These are phyloP conservation scores for Deakozyma indianensis DNA, from an alignment of 805 yeast genomes.

Conservation along the genomic window DNA sequence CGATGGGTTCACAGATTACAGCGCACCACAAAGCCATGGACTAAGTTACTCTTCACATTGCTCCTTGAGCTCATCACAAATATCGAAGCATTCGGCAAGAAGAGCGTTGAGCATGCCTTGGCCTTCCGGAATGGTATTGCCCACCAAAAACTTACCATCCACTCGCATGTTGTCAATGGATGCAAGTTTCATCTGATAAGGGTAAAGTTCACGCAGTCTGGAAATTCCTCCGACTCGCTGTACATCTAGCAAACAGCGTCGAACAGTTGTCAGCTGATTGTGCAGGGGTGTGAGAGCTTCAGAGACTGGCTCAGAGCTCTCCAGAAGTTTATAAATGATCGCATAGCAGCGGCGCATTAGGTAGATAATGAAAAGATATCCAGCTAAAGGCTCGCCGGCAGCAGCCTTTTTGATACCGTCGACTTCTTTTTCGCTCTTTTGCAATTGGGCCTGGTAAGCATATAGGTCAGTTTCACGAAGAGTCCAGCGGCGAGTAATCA, in stretches of 20 bases:
- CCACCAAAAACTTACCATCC: slow-evolving; percentile 87
- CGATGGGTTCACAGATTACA: too few species aligned
- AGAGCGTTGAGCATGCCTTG: slow-evolving; percentile 91
- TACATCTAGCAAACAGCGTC: slow-evolving; percentile 78
- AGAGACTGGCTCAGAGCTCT: slow-evolving; percentile 87
- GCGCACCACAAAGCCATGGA: neutral
- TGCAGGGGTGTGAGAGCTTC: slow-evolving; percentile 89
- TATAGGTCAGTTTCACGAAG: slow-evolving; percentile 90
- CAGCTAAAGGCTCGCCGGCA: neutral
- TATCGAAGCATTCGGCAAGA: slow-evolving; percentile 88
- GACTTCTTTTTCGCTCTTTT: slow-evolving; percentile 20
- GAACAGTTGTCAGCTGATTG: slow-evolving; percentile 83
- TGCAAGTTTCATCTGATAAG: slow-evolving; percentile 88
- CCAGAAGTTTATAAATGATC: slow-evolving; percentile 73
- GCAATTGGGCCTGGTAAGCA: slow-evolving; percentile 60
- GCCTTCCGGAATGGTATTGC: slow-evolving; percentile 89
- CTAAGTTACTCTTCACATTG: neutral
- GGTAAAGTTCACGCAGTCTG: slow-evolving; percentile 79
- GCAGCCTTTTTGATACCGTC: neutral
- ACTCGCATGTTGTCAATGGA: slow-evolving; percentile 72
- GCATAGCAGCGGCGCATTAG: slow-evolving; percentile 84
- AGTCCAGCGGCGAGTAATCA: slow-evolving; percentile 95
- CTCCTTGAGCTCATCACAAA: slow-evolving; percentile 71
- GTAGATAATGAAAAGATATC: slow-evolving; percentile 31
- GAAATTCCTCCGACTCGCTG: slow-evolving; percentile 87